Conservation (phyloP, 163 green algal species). For the Prototheca wickerhamii region DNA sequence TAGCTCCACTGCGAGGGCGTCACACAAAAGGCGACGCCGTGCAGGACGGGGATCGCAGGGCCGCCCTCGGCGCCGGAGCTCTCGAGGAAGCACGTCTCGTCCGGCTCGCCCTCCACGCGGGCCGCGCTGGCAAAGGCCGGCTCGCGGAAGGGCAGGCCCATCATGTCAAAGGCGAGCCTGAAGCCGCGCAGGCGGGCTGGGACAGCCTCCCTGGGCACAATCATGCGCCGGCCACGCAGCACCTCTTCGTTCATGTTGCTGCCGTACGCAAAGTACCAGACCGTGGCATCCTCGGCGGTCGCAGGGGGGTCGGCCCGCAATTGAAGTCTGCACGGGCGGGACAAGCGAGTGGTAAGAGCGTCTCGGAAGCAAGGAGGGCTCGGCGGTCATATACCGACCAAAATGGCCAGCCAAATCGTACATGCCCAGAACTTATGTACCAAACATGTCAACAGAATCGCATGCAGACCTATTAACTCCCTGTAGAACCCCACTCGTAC, state of each 20-base stretch:
- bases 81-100: too few species aligned
- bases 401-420: too few species aligned
- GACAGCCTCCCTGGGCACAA: conserved; percentile 18
- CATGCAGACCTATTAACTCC: too few species aligned
- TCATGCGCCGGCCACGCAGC: conserved; percentile 24
- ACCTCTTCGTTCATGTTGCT: conserved; percentile 34
- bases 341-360: not conserved
- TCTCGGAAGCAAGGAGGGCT: too few species aligned
- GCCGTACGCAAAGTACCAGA: conserved; percentile 4
- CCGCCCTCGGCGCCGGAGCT: too few species aligned
- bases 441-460: too few species aligned
- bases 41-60: conserved; percentile 3
- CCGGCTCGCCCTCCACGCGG: too few species aligned
- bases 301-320: not conserved
- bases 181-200: conserved; percentile 26
- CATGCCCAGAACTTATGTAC: too few species aligned
- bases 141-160: conserved; percentile 31
- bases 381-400: too few species aligned
- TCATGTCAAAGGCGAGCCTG: conserved; percentile 25
- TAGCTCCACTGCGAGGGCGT: conserved; percentile 27
- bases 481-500: too few species aligned
- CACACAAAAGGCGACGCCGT: conserved; percentile 33
- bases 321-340: not conserved
- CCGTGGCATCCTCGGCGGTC: not conserved
- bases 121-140: conserved; percentile 34